Evolutionary conservation across 306 rosid species (phyloP), one percentile per base, ranked within the genome.

Genomic region (Sechiopsis laciniata): DNA sequence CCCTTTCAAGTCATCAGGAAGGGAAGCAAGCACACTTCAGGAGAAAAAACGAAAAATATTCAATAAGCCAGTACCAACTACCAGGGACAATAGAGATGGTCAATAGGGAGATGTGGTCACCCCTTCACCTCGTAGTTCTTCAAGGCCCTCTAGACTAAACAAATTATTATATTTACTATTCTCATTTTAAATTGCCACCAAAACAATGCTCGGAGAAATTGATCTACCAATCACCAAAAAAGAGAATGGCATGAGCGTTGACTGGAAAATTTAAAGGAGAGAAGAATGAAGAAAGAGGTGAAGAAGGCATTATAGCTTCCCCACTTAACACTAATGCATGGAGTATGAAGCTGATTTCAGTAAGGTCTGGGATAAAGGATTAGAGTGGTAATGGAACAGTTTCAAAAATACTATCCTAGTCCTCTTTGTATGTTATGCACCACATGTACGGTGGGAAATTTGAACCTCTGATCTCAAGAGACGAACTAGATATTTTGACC

Each of bases 11-110:
- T 76, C 82, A 26, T 80, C 91, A 10, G 93, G 91, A 82, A 93
- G 91, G 66, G 73, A 75, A 59, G 96, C 88, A 77, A 90, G 75
- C n/a, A 88, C 87, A 79, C 98, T 90, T 81, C 82, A 78, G 52
- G 65, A 70, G 50, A 77, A 80, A 78, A 21, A 46, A 65, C 73
- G 79, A 69, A 78, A 55, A 42, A 29, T 2, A 77, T 62, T 67
- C 37, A 56, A 51, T 56, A 56, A 26, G 1, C 37, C 37, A 32
- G 37, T 32, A 37, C 6, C 66, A 19, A 7, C 45, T 19, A 37
- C 6, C 66, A 19, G 20, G 9, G 80, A 35, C 10, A n/a, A 7
- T n/a, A 64, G 20, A 2, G 50, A 66, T 45, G 51, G 70, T 10
- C 50, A 45, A 63, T 15, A 3, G 50, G 10, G 51, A 16, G 37